Evolutionary conservation across 768 basidiomycete genomes (phyloP).

Genomic region (Krasilnikovozyma curviuscula): DNA sequence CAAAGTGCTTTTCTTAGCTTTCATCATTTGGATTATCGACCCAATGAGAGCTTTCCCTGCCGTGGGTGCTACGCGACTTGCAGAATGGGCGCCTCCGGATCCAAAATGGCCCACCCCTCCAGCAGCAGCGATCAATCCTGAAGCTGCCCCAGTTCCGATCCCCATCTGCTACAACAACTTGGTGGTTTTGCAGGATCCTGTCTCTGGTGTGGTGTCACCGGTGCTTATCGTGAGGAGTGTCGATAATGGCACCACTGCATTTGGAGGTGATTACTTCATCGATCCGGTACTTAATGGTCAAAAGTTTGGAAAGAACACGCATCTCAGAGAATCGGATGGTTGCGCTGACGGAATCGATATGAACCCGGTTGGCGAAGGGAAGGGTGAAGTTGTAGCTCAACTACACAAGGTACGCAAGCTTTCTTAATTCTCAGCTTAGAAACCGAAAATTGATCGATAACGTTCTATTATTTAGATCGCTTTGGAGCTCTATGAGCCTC

Average conservation of each 20-base stretch:
- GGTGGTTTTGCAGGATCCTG: constrained; percentile 80
- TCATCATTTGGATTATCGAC: constrained; percentile 94
- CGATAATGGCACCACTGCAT: constrained; percentile 69
- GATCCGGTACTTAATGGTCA: too few relatives aligned
- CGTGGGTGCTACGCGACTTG: not conserved
- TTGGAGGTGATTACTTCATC: constrained; percentile 90
- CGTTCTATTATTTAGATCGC: not conserved
- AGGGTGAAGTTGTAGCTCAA: constrained; percentile 5
- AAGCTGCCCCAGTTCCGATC: constrained; percentile 62
- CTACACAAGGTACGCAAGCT: constrained; percentile 6
- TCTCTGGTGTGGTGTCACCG: constrained; percentile 82
- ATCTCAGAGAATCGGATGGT: not conserved
- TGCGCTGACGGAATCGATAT: not conserved
- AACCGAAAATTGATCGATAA: not conserved
- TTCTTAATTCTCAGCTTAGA: not conserved
- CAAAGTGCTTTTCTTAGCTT: constrained; percentile 28
- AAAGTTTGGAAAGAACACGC: too few relatives aligned
- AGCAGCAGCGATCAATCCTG: constrained; percentile 61
- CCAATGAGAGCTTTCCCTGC: constrained; percentile 38
- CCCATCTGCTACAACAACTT: constrained; percentile 94
- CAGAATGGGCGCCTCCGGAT: constrained; percentile 37
- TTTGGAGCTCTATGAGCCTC: constrained; percentile 8
- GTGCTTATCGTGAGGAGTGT: constrained; percentile 86
- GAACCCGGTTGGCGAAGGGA: constrained; percentile 2
- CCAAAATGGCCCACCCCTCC: constrained; percentile 82